Percentiles rank a stretch among this genome's conserved stretches.
phyloP scores from a whole-genome alignment of 73 alveolate genomes.

The Paramecium bursaria region DNA sequence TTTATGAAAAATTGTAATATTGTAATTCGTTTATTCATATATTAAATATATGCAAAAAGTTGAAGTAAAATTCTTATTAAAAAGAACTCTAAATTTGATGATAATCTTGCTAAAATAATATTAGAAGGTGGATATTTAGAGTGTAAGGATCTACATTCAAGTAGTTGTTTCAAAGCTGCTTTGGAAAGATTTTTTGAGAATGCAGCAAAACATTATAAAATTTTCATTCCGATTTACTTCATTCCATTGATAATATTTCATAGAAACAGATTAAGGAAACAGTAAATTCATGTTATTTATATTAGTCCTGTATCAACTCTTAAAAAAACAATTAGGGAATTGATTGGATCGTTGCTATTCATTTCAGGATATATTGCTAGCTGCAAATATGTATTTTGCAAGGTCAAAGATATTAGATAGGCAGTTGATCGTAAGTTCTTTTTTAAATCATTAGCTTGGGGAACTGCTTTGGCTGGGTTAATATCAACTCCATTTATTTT shows the following conservation, averaged over 20 bases:
- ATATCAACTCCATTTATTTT: conserved; percentile 12
- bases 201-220: background rate
- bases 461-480: conserved; percentile 15
- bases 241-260: conserved; percentile 29
- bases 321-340: background rate
- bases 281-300: background rate
- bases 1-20: too few relatives aligned
- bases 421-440: background rate
- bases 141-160: conserved; percentile 13
- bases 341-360: conserved; percentile 25
- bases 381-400: conserved; percentile 37
- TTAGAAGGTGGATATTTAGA: background rate
- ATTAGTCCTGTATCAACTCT: conserved; percentile 10
- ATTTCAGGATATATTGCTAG: conserved; percentile 26
- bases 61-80: too few relatives aligned
- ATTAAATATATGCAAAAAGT: too few relatives aligned
- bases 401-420: background rate
- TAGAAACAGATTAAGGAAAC: background rate
- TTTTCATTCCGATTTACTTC: conserved; percentile 12
- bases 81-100: too few relatives aligned
- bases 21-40: too few relatives aligned
- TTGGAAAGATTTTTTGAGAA: background rate
- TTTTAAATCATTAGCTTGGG: background rate
- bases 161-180: conserved; percentile 10
- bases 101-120: too few relatives aligned